A percentile compares a stretch with the other conserved stretches of the same genome.
phyloP scores from a whole-genome alignment of 2,329 filamentous ascomycete species.

The Fusarium liriodendri region DNA sequence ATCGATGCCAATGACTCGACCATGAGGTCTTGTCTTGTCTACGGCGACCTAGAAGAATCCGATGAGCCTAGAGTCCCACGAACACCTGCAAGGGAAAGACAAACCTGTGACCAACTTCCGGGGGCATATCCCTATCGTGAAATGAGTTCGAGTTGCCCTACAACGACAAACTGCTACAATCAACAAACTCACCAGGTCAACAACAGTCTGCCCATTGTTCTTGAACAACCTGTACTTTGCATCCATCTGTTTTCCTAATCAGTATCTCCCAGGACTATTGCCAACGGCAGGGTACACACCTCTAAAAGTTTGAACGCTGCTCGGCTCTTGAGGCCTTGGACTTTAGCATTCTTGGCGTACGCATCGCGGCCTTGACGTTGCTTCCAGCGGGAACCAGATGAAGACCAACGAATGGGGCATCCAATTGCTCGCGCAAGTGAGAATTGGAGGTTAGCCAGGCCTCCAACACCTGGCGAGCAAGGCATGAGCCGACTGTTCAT shows the following conservation, averaged over 20 bases:
- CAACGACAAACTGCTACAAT: background rate
- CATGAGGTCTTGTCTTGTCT: slow-evolving; percentile 79
- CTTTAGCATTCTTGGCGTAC: slow-evolving; percentile 79
- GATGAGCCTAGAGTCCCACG: background rate
- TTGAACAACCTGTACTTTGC: slow-evolving; percentile 83
- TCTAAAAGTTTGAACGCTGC: slow-evolving; percentile 95
- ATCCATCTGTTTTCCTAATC: slow-evolving; percentile 72
- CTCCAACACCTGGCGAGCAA: background rate
- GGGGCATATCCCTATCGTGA: slow-evolving; percentile 77
- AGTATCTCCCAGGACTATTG: background rate
- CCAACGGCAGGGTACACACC: slow-evolving; percentile 56
- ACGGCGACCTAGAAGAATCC: slow-evolving; percentile 75
- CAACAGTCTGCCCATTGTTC: slow-evolving; percentile 79
- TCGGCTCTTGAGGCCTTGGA: slow-evolving; percentile 85
- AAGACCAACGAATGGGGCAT: slow-evolving; percentile 34
- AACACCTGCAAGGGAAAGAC: background rate
- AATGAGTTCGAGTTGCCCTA: slow-evolving; percentile 14
- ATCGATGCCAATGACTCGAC: slow-evolving; percentile 90
- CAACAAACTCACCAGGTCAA: slow-evolving; percentile 77
- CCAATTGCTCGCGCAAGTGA: background rate
- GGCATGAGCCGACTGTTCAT: slow-evolving; percentile 14
- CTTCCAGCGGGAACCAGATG: slow-evolving; percentile 85
- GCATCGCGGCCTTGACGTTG: slow-evolving; percentile 79
- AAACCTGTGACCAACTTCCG: slow-evolving; percentile 77
- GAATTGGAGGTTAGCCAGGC: background rate